Evolutionary conservation across 2,329 filamentous ascomycete species (phyloP), one percentile per base, ranked within the genome.

Genomic region (Xylaria sp.): DNA sequence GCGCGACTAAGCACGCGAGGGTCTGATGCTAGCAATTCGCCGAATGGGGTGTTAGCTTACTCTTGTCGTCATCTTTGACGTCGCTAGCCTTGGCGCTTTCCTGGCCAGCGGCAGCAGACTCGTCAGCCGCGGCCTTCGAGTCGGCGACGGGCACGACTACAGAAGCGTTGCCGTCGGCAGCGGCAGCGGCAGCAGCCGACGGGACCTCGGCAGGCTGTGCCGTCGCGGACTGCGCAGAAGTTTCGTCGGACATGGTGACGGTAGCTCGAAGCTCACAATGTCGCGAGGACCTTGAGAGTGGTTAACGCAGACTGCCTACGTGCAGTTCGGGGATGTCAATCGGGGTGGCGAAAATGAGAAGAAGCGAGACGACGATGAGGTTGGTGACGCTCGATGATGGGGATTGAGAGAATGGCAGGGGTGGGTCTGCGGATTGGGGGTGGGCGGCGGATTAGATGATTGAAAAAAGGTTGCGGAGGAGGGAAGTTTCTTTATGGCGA

Each of bases 231-330:
- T 70, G 64, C 59, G 67, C 65, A 59, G 67, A 53, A 55, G 67
- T 63, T 56, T 71, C 69, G 63, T 70, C 69, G 60, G 70, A 71
- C 70, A 72, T 69, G 62, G 52, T 30, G 7, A 51, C 13, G 42
- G 42, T 19, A 54, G 55, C 57, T 44, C 56, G 34, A 55, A 56
- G 54, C 55, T 57, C 58, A 59, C 58, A 46, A 48, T 50, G 56
- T 57, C 58, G 57, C 63, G 35, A 55, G 52, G 55, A 52, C 35
- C 39, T 44, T 52, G 59, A 46, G 37, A 59, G 54, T 35, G 16
- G 55, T 52, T 54, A 39, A 54, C 30, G 50, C 54, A 30, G 23
- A 30, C 5, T 30, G 23, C 49, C 16, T 46, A 57, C 10, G 47
- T 16, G 47, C 34, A 23, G 30, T 49, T 52, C 44, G 44, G 47